These are phyloP conservation scores for Sordariomycetes sp. DNA, from an alignment of 2,329 filamentous ascomycete species.

Conservation along the genomic window DNA sequence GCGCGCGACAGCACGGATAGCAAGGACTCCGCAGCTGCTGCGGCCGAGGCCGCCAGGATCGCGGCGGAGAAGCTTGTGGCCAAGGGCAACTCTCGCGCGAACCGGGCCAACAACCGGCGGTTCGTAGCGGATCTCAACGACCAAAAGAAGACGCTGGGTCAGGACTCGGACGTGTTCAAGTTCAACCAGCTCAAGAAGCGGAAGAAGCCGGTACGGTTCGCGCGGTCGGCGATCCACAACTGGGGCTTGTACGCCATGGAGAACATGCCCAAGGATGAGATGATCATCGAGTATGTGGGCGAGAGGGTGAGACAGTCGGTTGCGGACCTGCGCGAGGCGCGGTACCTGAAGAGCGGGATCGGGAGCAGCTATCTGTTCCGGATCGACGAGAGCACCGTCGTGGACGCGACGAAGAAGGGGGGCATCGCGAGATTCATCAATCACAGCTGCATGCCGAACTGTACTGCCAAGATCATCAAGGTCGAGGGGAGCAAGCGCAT, in stretches of 20 bases:
- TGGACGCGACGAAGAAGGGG: slow-evolving; percentile 96
- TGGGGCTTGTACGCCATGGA: slow-evolving; percentile 98
- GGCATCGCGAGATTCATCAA: slow-evolving; percentile 98
- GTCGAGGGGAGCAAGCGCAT: slow-evolving; percentile 97
- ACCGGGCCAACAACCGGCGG: slow-evolving; percentile 88
- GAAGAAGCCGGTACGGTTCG: slow-evolving; percentile 98
- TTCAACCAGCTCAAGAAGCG: slow-evolving; percentile 99
- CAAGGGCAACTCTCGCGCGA: slow-evolving; percentile 84
- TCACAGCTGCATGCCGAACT: slow-evolving; percentile 95
- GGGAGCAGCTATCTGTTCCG: slow-evolving; percentile 96
- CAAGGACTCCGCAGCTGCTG: slow-evolving; percentile 51
- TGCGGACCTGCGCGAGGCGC: slow-evolving; percentile 85
- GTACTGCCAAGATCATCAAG: slow-evolving; percentile 98
- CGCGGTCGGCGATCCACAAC: slow-evolving; percentile 93
- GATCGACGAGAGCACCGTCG: slow-evolving; percentile 94
- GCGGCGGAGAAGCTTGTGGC: slow-evolving; percentile 68
- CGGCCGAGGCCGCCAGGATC: slow-evolving; percentile 58
- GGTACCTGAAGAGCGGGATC: slow-evolving; percentile 91
- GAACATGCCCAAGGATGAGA: slow-evolving; percentile 92
- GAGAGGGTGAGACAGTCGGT: slow-evolving; percentile 96
- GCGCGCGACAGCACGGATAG: slow-evolving; percentile 54
- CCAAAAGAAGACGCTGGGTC: slow-evolving; percentile 74
- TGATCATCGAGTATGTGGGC: slow-evolving; percentile 99
- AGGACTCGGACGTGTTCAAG: slow-evolving; percentile 80
- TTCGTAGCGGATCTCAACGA: slow-evolving; percentile 91